phyloP scores from a whole-genome alignment of 1,284 basidiomycete species.

The Malassezia nana region DNA sequence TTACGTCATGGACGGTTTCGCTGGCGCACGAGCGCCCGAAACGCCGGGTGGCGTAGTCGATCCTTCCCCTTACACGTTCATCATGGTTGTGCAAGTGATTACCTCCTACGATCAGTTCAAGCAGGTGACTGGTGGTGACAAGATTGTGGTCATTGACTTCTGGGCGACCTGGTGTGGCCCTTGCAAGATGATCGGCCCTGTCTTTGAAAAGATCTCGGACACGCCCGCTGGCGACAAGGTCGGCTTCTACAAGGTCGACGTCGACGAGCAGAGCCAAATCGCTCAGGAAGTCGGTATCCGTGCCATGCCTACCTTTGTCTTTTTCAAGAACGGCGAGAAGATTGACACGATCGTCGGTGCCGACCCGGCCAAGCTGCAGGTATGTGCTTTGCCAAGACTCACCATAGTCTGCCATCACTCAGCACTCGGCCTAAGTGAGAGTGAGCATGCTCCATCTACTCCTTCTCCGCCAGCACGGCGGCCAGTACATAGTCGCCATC shows the following conservation, averaged over 20 bases:
- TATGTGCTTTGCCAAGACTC: too few relatives aligned
- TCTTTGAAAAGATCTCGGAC: conserved; percentile 63
- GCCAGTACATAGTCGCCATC: conserved; percentile 73
- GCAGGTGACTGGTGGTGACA: conserved; percentile 36
- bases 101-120: conserved; percentile 56
- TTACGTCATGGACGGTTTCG: conserved; percentile 3
- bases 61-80: not conserved
- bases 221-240: conserved; percentile 49
- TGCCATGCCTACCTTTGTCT: conserved; percentile 70
- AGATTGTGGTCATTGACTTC: conserved; percentile 45
- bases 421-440: conserved; percentile 12
- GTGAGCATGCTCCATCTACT: not conserved
- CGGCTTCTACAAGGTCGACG: conserved; percentile 65
- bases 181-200: conserved; percentile 66
- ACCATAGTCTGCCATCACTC: conserved; percentile 21
- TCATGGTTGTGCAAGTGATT: conserved; percentile 52
- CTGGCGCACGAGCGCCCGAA: conserved; percentile 1
- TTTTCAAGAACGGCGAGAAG: conserved; percentile 62
- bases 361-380: conserved; percentile 52
- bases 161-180: conserved; percentile 50
- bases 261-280: conserved; percentile 50
- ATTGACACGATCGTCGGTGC: conserved; percentile 61
- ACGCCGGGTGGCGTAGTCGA: not conserved
- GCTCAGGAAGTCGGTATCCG: conserved; percentile 62
- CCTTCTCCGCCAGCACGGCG: conserved; percentile 59